These are phyloP conservation scores for Serendipita sp. DNA, from an alignment of 768 basidiomycete genomes.

Conservation along the genomic window DNA sequence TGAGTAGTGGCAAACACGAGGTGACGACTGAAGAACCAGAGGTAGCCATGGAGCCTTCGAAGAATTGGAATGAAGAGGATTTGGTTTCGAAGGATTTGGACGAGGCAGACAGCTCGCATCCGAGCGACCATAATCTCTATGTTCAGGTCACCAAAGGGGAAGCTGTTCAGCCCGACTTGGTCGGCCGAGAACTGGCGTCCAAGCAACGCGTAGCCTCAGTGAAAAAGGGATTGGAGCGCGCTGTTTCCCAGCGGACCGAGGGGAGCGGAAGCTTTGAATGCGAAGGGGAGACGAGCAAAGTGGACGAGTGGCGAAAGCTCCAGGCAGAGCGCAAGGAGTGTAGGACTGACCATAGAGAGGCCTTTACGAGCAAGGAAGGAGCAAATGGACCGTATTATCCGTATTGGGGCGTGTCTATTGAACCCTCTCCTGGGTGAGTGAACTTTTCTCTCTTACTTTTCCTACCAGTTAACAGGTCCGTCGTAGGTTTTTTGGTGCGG, in stretches of 20 bases:
- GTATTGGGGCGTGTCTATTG: neutral
- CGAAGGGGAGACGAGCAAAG: neutral
- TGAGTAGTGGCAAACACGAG: neutral
- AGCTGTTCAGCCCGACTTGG: neutral
- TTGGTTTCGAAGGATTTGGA: neutral
- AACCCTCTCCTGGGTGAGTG: neutral
- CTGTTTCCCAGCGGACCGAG: neutral
- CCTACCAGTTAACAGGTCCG: neutral
- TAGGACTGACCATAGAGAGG: slow-evolving; percentile 1
- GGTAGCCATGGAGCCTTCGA: neutral
- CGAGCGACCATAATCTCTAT: neutral
- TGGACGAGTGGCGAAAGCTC: neutral
- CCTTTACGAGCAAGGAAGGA: neutral
- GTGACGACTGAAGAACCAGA: neutral
- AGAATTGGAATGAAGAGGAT: neutral
- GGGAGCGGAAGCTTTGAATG: neutral
- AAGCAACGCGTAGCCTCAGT: neutral
- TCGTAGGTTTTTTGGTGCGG: neutral
- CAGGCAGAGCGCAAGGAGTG: neutral
- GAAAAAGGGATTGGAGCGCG: neutral
- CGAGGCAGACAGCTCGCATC: neutral
- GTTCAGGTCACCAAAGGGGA: too few species aligned
- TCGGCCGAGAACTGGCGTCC: neutral
- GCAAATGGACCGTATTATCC: neutral
- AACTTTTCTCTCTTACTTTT: neutral